phyloP scores from a whole-genome alignment of 371 early-diverging fungal species.

The Lichtheimia corymbifera region DNA sequence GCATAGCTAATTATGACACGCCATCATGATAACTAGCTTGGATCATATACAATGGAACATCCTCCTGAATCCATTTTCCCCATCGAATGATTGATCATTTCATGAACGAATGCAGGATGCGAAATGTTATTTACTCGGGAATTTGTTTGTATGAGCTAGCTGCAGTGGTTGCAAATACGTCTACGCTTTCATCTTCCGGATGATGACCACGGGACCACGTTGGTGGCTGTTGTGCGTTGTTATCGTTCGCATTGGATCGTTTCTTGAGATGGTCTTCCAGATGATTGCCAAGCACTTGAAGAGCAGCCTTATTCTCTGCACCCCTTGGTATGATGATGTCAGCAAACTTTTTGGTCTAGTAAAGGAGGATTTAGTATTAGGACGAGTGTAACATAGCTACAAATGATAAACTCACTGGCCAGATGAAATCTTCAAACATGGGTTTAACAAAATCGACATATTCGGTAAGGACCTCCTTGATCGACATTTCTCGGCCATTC shows the following conservation, averaged over 20 bases:
- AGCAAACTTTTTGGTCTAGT: constrained; percentile 78
- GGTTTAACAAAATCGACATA: constrained; percentile 85
- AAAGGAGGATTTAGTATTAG: neutral
- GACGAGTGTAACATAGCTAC: neutral
- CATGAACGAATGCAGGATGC: too few species aligned
- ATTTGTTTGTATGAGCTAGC: constrained; percentile 39
- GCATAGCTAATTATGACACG: too few species aligned
- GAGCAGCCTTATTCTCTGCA: constrained; percentile 70
- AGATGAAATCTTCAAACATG: constrained; percentile 82
- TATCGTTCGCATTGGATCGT: neutral
- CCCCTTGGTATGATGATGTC: constrained; percentile 90
- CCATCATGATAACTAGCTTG: too few species aligned
- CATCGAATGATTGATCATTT: too few species aligned
- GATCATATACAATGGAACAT: too few species aligned
- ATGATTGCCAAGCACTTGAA: constrained; percentile 70
- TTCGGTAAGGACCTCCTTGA: constrained; percentile 60
- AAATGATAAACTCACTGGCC: constrained; percentile 54
- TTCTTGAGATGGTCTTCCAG: constrained; percentile 53
- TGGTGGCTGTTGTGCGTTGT: neutral
- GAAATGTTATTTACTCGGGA: constrained; percentile 28
- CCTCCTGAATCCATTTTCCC: too few species aligned
- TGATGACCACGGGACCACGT: constrained; percentile 3
- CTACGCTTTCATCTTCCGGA: constrained; percentile 15
- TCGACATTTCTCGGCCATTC: constrained; percentile 34
- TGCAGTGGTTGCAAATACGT: constrained; percentile 30